A percentile compares a stretch with the other conserved stretches of the same genome.
Evolutionary conservation across 129 eudicot species (phyloP).

Genomic region (Calendula officinalis): DNA sequence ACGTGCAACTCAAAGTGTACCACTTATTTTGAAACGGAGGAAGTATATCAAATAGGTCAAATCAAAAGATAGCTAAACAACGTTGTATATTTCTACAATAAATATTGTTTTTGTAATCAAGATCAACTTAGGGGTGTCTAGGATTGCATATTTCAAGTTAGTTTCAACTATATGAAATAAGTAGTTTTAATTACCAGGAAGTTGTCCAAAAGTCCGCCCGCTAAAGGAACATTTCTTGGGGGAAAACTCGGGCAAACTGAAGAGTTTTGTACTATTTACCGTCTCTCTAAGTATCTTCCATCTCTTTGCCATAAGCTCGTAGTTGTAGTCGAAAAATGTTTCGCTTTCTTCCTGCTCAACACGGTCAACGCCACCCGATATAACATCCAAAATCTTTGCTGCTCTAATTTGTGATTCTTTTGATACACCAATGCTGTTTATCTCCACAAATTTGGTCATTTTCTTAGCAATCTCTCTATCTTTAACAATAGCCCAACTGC

Average conservation of each 20-base stretch:
- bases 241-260: conserved; percentile 42
- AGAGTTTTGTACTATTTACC: conserved; percentile 22
- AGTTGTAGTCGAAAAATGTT: conserved; percentile 46
- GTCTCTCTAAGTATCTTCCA: conserved; percentile 55
- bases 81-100: too few relatives aligned
- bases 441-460: conserved; percentile 54
- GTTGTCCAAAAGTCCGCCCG: conserved; percentile 28
- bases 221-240: conserved; percentile 39
- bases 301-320: conserved; percentile 45
- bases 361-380: conserved; percentile 42
- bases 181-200: conserved; percentile 45
- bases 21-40: too few relatives aligned
- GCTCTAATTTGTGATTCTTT: conserved; percentile 72
- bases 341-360: conserved; percentile 10
- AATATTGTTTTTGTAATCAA: too few relatives aligned
- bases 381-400: conserved; percentile 47
- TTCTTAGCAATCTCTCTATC: conserved; percentile 57
- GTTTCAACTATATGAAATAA: too few relatives aligned
- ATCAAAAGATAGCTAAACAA: too few relatives aligned
- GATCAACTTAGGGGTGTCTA: too few relatives aligned
- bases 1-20: too few relatives aligned
- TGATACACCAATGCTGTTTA: conserved; percentile 72
- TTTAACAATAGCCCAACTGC: conserved; percentile 78
- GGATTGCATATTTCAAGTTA: too few relatives aligned
- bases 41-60: too few relatives aligned